Percentiles rank a stretch among this genome's conserved stretches.
These are phyloP conservation scores for Botrytis squamosa DNA, from an alignment of 2,329 filamentous ascomycete species.

Conservation along the genomic window DNA sequence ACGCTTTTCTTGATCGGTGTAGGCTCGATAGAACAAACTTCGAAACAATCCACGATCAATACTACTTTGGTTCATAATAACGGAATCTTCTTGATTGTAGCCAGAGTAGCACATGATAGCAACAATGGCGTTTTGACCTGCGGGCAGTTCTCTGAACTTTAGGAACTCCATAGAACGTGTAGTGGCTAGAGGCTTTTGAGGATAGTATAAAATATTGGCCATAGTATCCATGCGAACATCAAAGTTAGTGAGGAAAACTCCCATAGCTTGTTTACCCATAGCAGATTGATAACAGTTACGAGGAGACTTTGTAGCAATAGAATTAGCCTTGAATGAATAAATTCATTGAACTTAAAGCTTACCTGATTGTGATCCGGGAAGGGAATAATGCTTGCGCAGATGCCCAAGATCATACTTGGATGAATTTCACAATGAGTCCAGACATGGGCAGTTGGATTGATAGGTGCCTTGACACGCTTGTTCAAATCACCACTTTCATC, in stretches of 20 bases:
- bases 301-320: slow-evolving; percentile 62
- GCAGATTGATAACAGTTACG: slow-evolving; percentile 99
- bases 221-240: slow-evolving; percentile 98
- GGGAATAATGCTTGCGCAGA: slow-evolving; percentile 98
- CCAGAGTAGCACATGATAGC: slow-evolving; percentile 97
- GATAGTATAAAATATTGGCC: slow-evolving; percentile 98
- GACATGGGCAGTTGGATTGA: slow-evolving; percentile 83
- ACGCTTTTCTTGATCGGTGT: slow-evolving; percentile 95
- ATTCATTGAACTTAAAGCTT: slow-evolving; percentile 38
- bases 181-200: slow-evolving; percentile 93
- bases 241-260: slow-evolving; percentile 97
- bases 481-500: slow-evolving; percentile 73
- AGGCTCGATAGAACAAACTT: slow-evolving; percentile 95
- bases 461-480: slow-evolving; percentile 80
- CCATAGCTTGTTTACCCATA: slow-evolving; percentile 99
- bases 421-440: slow-evolving; percentile 99
- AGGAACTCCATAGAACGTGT: slow-evolving; percentile 98
- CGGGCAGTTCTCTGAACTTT: slow-evolving; percentile 95
- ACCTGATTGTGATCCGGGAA: slow-evolving; percentile 98
- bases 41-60: slow-evolving; percentile 97
- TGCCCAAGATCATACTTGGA: slow-evolving; percentile 97
- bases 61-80: slow-evolving; percentile 99
- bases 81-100: slow-evolving; percentile 99
- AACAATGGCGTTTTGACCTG: slow-evolving; percentile 96
- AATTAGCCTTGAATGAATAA: slow-evolving; percentile 39